phyloP scores from a whole-genome alignment of 139 green algal genomes.

The Diplosphaera chodatii region DNA sequence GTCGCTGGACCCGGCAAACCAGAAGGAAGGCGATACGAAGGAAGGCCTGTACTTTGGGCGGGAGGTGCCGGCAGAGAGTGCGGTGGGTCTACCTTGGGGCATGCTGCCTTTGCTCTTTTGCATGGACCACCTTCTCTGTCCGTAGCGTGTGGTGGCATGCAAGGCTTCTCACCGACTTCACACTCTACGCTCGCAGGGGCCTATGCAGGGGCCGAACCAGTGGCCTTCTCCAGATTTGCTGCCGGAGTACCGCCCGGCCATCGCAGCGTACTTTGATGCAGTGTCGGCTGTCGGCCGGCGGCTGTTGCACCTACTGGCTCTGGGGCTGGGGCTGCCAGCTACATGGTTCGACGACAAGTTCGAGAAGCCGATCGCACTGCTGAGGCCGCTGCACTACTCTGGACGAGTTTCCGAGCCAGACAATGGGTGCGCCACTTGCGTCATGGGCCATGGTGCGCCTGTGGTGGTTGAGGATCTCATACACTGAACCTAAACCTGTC shows the following conservation, averaged over 20 bases:
- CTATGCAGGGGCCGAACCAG: slow-evolving; percentile 89
- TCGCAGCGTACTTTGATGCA: slow-evolving; percentile 52
- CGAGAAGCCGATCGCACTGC: slow-evolving; percentile 57
- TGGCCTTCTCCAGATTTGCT: slow-evolving; percentile 60
- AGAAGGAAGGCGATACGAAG: slow-evolving; percentile 78
- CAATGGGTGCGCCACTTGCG: slow-evolving; percentile 30
- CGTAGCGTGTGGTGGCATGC: no score
- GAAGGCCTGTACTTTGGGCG: slow-evolving; percentile 81
- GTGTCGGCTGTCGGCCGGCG: slow-evolving; percentile 32
- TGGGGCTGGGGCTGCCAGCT: slow-evolving; percentile 57
- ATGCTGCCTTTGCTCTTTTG: no score
- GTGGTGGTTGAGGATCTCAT: no score
- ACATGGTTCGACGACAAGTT: slow-evolving; percentile 72
- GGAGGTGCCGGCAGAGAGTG: slow-evolving; percentile 35
- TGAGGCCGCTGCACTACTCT: slow-evolving; percentile 86
- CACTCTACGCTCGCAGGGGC: no score
- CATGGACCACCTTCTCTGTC: no score
- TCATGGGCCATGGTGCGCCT: no score
- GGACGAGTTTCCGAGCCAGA: slow-evolving; percentile 29
- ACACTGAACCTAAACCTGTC: no score
- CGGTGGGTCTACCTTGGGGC: slow-evolving; percentile 40
- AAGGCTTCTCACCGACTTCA: no score
- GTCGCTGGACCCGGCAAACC: slow-evolving; percentile 67
- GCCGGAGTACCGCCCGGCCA: slow-evolving; percentile 38
- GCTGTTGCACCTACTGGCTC: slow-evolving; percentile 69